Evolutionary conservation across 1,284 basidiomycete genomes (phyloP).

Genomic region (Takashimella koratensis): DNA sequence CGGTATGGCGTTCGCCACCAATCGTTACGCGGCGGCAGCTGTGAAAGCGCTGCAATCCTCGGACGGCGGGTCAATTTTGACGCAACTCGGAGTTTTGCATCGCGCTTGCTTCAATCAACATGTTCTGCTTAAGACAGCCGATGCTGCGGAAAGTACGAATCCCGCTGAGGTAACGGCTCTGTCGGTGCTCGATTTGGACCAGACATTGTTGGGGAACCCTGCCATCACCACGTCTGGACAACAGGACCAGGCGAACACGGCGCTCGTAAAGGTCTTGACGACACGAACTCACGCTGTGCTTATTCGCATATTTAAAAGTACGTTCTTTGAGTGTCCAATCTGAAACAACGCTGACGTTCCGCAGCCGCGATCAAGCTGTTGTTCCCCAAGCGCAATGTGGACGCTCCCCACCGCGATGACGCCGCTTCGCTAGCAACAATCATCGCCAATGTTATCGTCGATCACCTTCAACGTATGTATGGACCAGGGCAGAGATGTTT

Average conservation of each 20-base stretch:
- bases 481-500: neutral
- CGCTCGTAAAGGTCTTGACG: constrained; percentile 71
- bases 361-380: constrained; percentile 83
- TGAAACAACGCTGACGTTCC: neutral
- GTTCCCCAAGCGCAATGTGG: constrained; percentile 68
- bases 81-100: constrained; percentile 75
- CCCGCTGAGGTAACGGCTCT: constrained; percentile 2
- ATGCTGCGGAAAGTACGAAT: constrained; percentile 13
- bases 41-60: constrained; percentile 69
- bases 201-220: neutral
- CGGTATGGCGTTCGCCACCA: constrained; percentile 78
- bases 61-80: constrained; percentile 63
- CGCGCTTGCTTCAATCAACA: constrained; percentile 59
- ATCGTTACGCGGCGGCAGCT: constrained; percentile 69
- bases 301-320: constrained; percentile 85
- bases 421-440: constrained; percentile 65
- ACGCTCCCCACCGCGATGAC: constrained; percentile 72
- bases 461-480: constrained; percentile 58
- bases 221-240: neutral
- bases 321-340: constrained; percentile 20
- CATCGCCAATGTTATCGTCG: constrained; percentile 68
- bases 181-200: neutral
- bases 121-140: constrained; percentile 55
- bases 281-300: constrained; percentile 73
- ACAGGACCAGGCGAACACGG: neutral